Base-by-base conservation (phyloP, 2,329 filamentous ascomycete species). In the Colletotrichum cereale region DNA sequence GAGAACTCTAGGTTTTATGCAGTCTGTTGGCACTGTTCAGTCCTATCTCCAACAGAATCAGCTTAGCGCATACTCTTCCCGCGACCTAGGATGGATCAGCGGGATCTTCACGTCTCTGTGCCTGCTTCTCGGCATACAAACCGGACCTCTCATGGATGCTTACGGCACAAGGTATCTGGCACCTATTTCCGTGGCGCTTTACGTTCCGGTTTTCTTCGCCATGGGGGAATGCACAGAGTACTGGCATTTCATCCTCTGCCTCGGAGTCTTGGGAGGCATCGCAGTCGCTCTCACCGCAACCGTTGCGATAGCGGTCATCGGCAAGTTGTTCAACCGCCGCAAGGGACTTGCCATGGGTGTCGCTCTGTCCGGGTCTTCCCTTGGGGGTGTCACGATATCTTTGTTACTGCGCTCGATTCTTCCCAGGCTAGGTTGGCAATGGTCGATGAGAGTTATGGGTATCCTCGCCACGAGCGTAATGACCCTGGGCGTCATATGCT, bases 61-160 rank as follows among this genome's bases (percentile, higher is more conserved):
- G 73, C 79, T 87, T 1, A 75, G 79, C 0, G 71, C 75, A 10
- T 85, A 85, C 71, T 80, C 80, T 4, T 77, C 82, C 4, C 77
- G 83, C 4, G 81, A 87, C 50, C 80, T 87, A 0, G 85, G 85
- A 26, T 87, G 85, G 85, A 86, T 87, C 63, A 82, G 82, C 0
- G 83, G 84, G 1, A 73, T 86, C 5, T 82, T 85, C 42, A 80
- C 83, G 6, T 86, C 85, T 56, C 74, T 87, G 1, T 79, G 82
- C 0, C 75, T 86, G 0, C 80, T 84, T 18, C 78, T 86, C 2
- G 84, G 83, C 5, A 82, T 87, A 5, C 84, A 85, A 74, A 80
- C 85, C 10, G 85, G 86, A 0, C 85, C 86, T 1, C 68, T 87
- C 4, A 85, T 86, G 67, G 86, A 87, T 67, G 79, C 79, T 0